Evolutionary conservation across 352 stramenopile genomes (phyloP).

Genomic region (Aphanomyces euteiches): DNA sequence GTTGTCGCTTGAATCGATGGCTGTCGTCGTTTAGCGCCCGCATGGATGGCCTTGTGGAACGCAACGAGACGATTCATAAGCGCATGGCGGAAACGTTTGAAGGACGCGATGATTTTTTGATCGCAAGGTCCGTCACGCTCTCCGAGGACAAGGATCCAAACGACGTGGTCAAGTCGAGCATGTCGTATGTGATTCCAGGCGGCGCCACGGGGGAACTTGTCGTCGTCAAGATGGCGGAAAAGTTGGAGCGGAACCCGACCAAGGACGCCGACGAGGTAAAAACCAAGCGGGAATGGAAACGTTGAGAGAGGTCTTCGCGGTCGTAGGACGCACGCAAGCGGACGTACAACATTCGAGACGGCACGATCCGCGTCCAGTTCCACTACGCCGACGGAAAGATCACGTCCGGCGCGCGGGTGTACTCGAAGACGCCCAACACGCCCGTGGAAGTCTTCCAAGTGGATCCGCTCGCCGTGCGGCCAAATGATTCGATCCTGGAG

Average conservation of each 20-base stretch:
- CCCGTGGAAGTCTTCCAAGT: constrained; percentile 71
- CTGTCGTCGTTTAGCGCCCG: constrained; percentile 46
- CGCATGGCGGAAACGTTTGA: constrained; percentile 85
- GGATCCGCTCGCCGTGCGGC: constrained; percentile 56
- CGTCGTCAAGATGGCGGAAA: constrained; percentile 93
- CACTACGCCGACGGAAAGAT: constrained; percentile 92
- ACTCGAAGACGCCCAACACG: constrained; percentile 69
- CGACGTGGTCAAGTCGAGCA: constrained; percentile 59
- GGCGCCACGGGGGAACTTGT: constrained; percentile 65
- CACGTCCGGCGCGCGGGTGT: constrained; percentile 71
- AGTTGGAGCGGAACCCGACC: constrained; percentile 68
- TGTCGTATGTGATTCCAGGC: constrained; percentile 71
- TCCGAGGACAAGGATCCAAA: constrained; percentile 45
- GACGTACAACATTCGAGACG: constrained; percentile 89
- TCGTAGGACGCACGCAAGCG: constrained; percentile 74
- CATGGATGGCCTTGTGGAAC: constrained; percentile 81
- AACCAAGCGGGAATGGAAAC: background rate
- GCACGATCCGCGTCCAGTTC: constrained; percentile 83
- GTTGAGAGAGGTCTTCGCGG: background rate
- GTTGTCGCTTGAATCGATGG: background rate
- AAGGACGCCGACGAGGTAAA: constrained; percentile 47
- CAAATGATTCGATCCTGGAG: constrained; percentile 72
- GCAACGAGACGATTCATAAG: constrained; percentile 86
- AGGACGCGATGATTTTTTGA: constrained; percentile 78
- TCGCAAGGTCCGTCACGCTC: constrained; percentile 79